These are phyloP conservation scores for Auricularia sp. DNA, from an alignment of 768 basidiomycete species.

Conservation along the genomic window DNA sequence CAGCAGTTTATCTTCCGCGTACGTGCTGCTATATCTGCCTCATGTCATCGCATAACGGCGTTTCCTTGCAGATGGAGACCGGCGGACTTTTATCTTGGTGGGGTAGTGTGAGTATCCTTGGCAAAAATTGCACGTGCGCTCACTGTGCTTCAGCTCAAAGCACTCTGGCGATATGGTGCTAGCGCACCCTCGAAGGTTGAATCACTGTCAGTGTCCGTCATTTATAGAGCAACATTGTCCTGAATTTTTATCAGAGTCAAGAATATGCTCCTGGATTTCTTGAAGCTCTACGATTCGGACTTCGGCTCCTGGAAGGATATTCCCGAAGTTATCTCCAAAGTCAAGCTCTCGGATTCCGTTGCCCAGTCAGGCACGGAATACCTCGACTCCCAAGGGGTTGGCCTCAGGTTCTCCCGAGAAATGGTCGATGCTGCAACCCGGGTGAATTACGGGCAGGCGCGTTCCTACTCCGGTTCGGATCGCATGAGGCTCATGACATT, in stretches of 20 bases:
- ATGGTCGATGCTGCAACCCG: constrained; percentile 71
- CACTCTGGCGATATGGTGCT: constrained; percentile 71
- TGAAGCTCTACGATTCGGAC: constrained; percentile 43
- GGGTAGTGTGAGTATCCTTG: constrained; percentile 29
- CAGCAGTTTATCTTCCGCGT: constrained; percentile 51
- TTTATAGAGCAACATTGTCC: not conserved
- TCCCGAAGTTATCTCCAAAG: constrained; percentile 38
- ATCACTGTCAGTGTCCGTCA: constrained; percentile 25
- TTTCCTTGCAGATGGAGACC: constrained; percentile 27
- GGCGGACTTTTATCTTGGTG: constrained; percentile 39
- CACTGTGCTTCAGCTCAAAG: constrained; percentile 33
- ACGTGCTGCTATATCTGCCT: constrained; percentile 23
- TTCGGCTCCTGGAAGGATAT: constrained; percentile 58
- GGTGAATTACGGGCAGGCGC: constrained; percentile 54
- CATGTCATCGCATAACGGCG: not conserved
- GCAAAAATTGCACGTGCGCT: no score
- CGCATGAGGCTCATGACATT: no score
- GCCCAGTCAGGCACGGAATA: constrained; percentile 48
- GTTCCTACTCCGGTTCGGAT: not conserved
- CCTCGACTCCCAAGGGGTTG: constrained; percentile 44
- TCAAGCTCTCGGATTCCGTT: constrained; percentile 24
- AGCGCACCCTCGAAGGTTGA: constrained; percentile 47
- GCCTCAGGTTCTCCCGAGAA: constrained; percentile 53
- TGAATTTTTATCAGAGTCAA: constrained; percentile 36
- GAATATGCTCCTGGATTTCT: constrained; percentile 40